Conservation (phyloP, 2,329 filamentous ascomycete species). For the Microdochium paspali region DNA sequence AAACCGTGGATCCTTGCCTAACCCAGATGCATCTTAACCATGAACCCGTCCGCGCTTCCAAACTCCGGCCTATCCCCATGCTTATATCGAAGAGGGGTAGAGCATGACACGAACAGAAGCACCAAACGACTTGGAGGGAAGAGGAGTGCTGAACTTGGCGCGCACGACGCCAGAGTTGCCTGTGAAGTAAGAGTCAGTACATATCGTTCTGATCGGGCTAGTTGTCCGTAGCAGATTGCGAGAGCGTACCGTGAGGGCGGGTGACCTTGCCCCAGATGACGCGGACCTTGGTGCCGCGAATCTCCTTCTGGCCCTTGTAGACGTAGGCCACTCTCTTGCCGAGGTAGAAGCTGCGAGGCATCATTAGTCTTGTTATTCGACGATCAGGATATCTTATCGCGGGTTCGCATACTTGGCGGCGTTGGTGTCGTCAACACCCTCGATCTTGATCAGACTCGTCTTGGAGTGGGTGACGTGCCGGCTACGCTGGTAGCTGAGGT, state of each 20-base stretch:
- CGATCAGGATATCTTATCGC: no score
- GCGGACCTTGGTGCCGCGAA: slow-evolving; percentile 96
- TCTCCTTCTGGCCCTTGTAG: slow-evolving; percentile 90
- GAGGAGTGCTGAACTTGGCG: slow-evolving; percentile 93
- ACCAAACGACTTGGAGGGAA: slow-evolving; percentile 94
- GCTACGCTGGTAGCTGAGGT: slow-evolving; percentile 95
- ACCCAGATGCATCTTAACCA: slow-evolving; percentile 34
- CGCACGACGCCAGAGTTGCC: slow-evolving; percentile 97
- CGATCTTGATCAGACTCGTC: slow-evolving; percentile 95
- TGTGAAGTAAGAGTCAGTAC: slow-evolving; percentile 23
- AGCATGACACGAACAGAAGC: slow-evolving; percentile 94
- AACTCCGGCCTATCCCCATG: slow-evolving; percentile 43
- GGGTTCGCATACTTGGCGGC: slow-evolving; percentile 79
- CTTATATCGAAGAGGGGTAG: slow-evolving; percentile 96
- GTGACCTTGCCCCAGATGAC: slow-evolving; percentile 99
- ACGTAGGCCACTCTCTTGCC: slow-evolving; percentile 99
- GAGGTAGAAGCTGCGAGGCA: slow-evolving; percentile 67
- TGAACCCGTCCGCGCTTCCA: slow-evolving; percentile 53
- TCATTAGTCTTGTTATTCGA: slow-evolving; percentile 13
- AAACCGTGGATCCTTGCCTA: slow-evolving; percentile 42
- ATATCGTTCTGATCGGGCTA: background rate
- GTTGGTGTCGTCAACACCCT: slow-evolving; percentile 87
- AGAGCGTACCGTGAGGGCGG: slow-evolving; percentile 71
- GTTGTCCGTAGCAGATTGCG: background rate
- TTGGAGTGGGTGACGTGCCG: slow-evolving; percentile 86